Evolutionary conservation across 352 stramenopile species (phyloP).

Genomic region (Plasmopara muralis): DNA sequence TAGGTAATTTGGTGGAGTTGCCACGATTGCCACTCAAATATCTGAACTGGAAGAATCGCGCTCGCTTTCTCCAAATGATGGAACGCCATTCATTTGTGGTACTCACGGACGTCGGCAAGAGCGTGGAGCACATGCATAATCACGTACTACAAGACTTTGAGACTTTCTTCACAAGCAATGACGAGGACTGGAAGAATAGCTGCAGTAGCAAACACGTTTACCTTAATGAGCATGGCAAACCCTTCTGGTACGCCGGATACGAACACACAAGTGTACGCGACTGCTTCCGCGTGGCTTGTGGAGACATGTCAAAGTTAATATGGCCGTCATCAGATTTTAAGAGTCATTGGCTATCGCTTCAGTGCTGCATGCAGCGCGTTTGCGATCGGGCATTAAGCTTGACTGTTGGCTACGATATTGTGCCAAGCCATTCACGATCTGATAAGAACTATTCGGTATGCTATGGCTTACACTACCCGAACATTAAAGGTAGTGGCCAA

Average conservation of each 20-base stretch:
- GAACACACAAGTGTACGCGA: constrained; percentile 51
- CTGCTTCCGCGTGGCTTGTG: constrained; percentile 51
- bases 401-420: constrained; percentile 40
- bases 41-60: constrained; percentile 44
- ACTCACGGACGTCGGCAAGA: constrained; percentile 42
- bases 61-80: constrained; percentile 44
- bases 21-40: constrained; percentile 36
- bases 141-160: constrained; percentile 35
- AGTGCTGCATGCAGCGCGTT: constrained; percentile 41
- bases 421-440: constrained; percentile 19
- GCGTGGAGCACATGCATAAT: constrained; percentile 30
- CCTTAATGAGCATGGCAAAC: constrained; percentile 47
- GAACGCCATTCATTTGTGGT: constrained; percentile 56
- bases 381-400: constrained; percentile 46
- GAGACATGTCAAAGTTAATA: constrained; percentile 38
- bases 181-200: constrained; percentile 30
- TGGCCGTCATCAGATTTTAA: constrained; percentile 42
- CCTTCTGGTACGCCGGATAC: constrained; percentile 61
- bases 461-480: constrained; percentile 59
- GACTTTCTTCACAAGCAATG: constrained; percentile 38
- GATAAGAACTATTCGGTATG: constrained; percentile 54
- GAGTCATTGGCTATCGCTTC: constrained; percentile 33
- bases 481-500: constrained; percentile 41
- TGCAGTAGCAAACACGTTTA: constrained; percentile 55
- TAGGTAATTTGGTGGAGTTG: constrained; percentile 13